These are phyloP conservation scores for Microdochium paspali DNA, from an alignment of 2,329 filamentous ascomycete genomes.

Conservation along the genomic window DNA sequence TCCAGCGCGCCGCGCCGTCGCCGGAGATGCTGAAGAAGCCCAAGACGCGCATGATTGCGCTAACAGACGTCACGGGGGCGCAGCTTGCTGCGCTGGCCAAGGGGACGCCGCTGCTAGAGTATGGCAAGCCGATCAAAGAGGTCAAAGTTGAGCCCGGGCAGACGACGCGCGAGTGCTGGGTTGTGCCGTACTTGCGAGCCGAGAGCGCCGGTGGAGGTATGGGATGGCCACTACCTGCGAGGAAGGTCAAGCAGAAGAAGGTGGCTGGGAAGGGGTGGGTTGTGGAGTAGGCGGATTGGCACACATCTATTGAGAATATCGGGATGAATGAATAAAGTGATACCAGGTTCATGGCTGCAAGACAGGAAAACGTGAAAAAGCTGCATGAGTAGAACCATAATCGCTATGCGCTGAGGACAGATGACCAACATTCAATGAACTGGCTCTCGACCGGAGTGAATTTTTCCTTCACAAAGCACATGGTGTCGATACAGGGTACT, in stretches of 20 bases:
- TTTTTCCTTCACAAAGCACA: no score
- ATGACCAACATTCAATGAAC: no score
- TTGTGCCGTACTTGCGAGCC: constrained; percentile 66
- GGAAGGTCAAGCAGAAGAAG: constrained; percentile 74
- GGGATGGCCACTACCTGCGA: constrained; percentile 80
- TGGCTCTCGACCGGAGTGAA: no score
- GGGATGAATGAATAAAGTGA: not conserved
- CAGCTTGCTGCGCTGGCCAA: constrained; percentile 73
- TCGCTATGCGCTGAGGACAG: no score
- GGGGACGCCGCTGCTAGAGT: constrained; percentile 73
- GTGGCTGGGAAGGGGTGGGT: constrained; percentile 67
- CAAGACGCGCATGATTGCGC: constrained; percentile 78
- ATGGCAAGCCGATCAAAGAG: constrained; percentile 89
- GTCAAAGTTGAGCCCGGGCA: constrained; percentile 38
- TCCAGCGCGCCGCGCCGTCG: constrained; percentile 57
- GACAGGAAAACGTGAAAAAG: no score
- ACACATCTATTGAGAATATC: not conserved
- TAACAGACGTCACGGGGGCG: constrained; percentile 67
- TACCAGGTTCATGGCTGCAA: no score
- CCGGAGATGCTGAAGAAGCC: constrained; percentile 44
- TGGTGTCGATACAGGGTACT: no score
- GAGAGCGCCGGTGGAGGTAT: constrained; percentile 51
- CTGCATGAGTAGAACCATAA: no score
- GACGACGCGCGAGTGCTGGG: constrained; percentile 64
- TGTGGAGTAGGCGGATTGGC: constrained; percentile 38